Conservation (phyloP, 75 land plant species). For the Cupressus sempervirens region DNA sequence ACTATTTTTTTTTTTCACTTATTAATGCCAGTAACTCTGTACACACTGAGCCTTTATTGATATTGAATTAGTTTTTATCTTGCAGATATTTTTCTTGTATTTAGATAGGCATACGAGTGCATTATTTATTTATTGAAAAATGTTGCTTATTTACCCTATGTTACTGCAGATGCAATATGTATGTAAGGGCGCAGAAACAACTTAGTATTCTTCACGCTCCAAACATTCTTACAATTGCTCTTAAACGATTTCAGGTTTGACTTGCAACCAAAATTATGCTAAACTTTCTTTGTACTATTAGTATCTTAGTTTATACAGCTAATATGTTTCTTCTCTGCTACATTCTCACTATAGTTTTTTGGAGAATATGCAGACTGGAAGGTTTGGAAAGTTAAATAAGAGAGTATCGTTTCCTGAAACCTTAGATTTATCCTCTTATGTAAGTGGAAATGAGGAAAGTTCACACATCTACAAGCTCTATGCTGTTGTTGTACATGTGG, state of each 20-base stretch:
- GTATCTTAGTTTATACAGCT: slow-evolving; percentile 8
- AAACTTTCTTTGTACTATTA: neutral
- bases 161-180: slow-evolving; percentile 72
- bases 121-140: neutral
- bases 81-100: neutral
- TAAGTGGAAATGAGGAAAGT: slow-evolving; percentile 52
- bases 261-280: neutral
- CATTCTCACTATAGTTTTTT: slow-evolving; percentile 9
- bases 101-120: neutral
- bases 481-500: slow-evolving; percentile 95
- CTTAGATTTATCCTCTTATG: slow-evolving; percentile 70
- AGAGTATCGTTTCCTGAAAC: slow-evolving; percentile 73
- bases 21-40: neutral
- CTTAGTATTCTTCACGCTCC: slow-evolving; percentile 75
- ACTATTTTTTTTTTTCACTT: neutral
- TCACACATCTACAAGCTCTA: slow-evolving; percentile 68
- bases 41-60: neutral
- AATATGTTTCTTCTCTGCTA: neutral
- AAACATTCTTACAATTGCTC: slow-evolving; percentile 85
- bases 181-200: slow-evolving; percentile 90
- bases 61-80: neutral
- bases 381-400: slow-evolving; percentile 96
- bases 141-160: neutral
- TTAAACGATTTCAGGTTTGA: slow-evolving; percentile 90
- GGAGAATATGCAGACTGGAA: slow-evolving; percentile 67